Evolutionary conservation across 176 grass and related monocot species (phyloP).

Genomic region (Eragrostis nindensis): DNA sequence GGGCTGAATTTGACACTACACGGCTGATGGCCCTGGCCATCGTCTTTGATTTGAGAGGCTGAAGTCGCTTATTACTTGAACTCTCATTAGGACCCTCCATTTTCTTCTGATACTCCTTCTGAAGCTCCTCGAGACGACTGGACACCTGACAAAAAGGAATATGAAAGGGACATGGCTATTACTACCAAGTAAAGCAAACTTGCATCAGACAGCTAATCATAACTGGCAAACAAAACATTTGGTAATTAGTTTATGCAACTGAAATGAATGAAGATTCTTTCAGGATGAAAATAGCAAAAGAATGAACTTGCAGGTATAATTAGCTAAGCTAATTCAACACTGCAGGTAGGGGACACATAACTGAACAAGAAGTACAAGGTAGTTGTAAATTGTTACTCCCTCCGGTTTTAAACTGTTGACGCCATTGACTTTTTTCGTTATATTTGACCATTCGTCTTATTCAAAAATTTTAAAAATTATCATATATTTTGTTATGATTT

Average conservation of each 20-base stretch:
- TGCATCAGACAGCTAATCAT: neutral
- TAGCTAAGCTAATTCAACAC: neutral
- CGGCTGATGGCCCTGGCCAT: slow-evolving; percentile 60
- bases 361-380: neutral
- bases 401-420: too few relatives aligned
- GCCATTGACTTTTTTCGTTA: too few relatives aligned
- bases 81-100: slow-evolving; percentile 42
- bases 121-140: slow-evolving; percentile 65
- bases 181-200: neutral
- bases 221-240: neutral
- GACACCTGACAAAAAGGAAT: slow-evolving; percentile 62
- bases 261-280: slow-evolving; percentile 1
- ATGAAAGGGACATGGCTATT: neutral
- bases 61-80: slow-evolving; percentile 49
- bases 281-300: neutral
- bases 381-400: neutral
- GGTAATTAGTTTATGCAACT: neutral
- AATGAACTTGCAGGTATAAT: neutral
- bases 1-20: slow-evolving; percentile 37
- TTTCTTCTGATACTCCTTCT: slow-evolving; percentile 67
- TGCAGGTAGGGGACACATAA: neutral
- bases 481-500: too few relatives aligned
- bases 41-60: slow-evolving; percentile 51
- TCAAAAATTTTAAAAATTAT: too few relatives aligned
- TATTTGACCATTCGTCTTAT: too few relatives aligned